These are phyloP conservation scores for Macaranga tanarius DNA, from an alignment of 441 rosid genomes.

Conservation along the genomic window DNA sequence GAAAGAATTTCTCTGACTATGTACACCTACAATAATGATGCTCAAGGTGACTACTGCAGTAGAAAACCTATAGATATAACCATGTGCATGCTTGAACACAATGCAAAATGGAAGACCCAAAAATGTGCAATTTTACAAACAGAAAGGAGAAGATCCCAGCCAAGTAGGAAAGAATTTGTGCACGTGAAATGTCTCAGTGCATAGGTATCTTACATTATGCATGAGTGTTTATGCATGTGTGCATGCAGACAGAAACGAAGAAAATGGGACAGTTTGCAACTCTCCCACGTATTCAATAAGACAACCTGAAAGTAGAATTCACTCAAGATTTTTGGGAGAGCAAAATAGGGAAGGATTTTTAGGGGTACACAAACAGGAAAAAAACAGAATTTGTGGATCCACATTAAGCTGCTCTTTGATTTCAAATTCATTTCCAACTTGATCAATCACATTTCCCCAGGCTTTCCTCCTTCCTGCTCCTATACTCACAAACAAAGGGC, in stretches of 20 bases:
- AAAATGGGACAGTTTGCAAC: constrained; percentile 1
- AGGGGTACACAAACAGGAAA: constrained; percentile 1
- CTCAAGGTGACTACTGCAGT: background rate
- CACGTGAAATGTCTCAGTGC: background rate
- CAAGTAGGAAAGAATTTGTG: background rate
- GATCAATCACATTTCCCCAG: background rate
- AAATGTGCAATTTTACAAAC: background rate
- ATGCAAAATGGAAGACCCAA: background rate
- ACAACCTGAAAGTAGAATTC: background rate
- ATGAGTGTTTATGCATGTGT: background rate
- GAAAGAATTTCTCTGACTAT: constrained; percentile 37
- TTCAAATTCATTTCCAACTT: background rate
- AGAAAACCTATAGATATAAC: constrained; percentile 9
- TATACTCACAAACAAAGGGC: constrained; percentile 1
- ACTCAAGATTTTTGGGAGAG: constrained; percentile 1
- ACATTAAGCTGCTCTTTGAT: background rate
- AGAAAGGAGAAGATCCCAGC: background rate
- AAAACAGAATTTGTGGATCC: background rate
- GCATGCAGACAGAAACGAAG: background rate
- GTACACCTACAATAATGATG: constrained; percentile 37
- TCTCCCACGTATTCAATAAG: background rate
- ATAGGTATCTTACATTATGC: too few relatives aligned
- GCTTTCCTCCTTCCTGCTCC: background rate
- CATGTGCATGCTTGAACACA: constrained; percentile 7
- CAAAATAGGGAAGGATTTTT: constrained; percentile 8